phyloP scores from a whole-genome alignment of 108 stramenopile species.

The Skeletonema marinoi region DNA sequence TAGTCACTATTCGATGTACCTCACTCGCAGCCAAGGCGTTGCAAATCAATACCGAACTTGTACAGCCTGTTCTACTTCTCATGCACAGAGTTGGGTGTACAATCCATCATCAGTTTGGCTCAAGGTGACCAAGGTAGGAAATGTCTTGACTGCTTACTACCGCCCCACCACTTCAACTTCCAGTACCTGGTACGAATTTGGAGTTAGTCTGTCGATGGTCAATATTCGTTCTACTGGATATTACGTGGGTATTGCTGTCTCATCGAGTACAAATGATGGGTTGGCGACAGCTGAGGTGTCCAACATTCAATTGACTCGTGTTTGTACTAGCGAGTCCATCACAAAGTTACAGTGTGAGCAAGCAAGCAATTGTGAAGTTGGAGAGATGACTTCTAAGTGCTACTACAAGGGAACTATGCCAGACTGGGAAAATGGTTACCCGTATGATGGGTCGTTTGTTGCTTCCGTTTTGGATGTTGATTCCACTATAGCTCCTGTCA shows the following conservation, averaged over 20 bases:
- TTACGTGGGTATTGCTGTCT: constrained; percentile 9
- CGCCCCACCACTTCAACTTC: constrained; percentile 7
- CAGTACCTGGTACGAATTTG: constrained; percentile 33
- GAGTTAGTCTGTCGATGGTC: constrained; percentile 19
- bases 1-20: constrained; percentile 8
- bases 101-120: constrained; percentile 21
- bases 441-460: not conserved
- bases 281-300: not conserved
- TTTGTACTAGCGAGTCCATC: not conserved
- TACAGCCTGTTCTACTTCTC: constrained; percentile 1
- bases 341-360: not conserved
- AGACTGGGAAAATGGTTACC: not conserved
- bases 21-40: constrained; percentile 7
- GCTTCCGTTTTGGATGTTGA: not conserved
- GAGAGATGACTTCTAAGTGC: not conserved
- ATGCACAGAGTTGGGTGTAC: not conserved
- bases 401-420: constrained; percentile 1
- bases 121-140: constrained; percentile 33
- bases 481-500: not conserved
- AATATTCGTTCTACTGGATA: constrained; percentile 26
- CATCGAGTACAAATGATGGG: not conserved
- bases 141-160: constrained; percentile 31
- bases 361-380: not conserved
- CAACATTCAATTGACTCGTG: constrained; percentile 2
- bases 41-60: constrained; percentile 29